phyloP scores from a whole-genome alignment of 495 filamentous ascomycete species.

The Astrothelium subdiscretum region DNA sequence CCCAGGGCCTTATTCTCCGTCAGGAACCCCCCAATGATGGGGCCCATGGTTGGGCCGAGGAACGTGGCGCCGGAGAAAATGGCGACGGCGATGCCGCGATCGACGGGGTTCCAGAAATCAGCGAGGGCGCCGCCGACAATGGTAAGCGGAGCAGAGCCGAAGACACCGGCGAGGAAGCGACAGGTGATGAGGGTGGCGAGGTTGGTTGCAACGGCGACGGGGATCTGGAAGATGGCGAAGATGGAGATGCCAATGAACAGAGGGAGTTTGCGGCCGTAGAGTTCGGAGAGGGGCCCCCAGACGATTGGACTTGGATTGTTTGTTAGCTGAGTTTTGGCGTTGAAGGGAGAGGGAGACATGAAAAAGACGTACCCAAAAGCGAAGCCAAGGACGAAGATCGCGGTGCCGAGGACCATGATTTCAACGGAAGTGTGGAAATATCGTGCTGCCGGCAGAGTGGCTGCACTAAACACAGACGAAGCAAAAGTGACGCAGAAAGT shows the following conservation, averaged over 20 bases:
- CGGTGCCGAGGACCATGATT: slow-evolving; percentile 41
- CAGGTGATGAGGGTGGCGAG: slow-evolving; percentile 44
- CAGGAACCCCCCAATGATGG: slow-evolving; percentile 36
- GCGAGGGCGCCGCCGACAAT: slow-evolving; percentile 50
- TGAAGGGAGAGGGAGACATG: not conserved
- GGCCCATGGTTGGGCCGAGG: slow-evolving; percentile 45
- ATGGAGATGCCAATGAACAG: slow-evolving; percentile 40
- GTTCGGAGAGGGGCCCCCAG: slow-evolving; percentile 45
- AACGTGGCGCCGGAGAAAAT: slow-evolving; percentile 45
- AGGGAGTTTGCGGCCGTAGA: slow-evolving; percentile 43
- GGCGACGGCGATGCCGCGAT: slow-evolving; percentile 49
- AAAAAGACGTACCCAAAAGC: slow-evolving; percentile 16
- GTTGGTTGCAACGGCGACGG: slow-evolving; percentile 49
- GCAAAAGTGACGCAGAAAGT: slow-evolving; percentile 51
- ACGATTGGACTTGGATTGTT: slow-evolving; percentile 34
- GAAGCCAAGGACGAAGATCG: slow-evolving; percentile 37
- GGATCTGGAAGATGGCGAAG: slow-evolving; percentile 49
- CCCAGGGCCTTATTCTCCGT: slow-evolving; percentile 33
- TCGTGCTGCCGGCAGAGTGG: slow-evolving; percentile 32
- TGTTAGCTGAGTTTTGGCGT: slow-evolving; percentile 10
- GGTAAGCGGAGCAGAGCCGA: slow-evolving; percentile 52
- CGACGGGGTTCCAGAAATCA: slow-evolving; percentile 50
- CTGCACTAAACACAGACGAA: slow-evolving; percentile 45
- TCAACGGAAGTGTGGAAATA: slow-evolving; percentile 38
- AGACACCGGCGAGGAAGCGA: slow-evolving; percentile 50